Evolutionary conservation across 257 asterid species (phyloP), one percentile per base, ranked within the genome.

Genomic region (Solanum tarapatanum): DNA sequence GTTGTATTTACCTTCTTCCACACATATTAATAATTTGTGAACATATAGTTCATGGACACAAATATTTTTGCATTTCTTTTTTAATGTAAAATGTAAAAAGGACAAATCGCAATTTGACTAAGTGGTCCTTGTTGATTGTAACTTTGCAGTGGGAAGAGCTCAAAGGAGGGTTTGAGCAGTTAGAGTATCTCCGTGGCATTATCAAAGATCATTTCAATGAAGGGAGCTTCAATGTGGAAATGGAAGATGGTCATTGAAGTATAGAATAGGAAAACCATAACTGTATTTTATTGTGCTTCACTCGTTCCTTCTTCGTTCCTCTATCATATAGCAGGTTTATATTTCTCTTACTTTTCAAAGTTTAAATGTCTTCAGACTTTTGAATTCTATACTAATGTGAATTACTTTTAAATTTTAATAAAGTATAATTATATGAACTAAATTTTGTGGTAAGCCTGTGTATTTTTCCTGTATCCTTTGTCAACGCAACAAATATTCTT

Each of bases 81-180:
- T 77, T 2, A 14, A 32, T 32, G 55, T 79, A 41, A 32, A 41
- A 32, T 7, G 6, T 24, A 43, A 79, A 9, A 24, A 79, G 4
- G 84, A 26, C n/a, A 77, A 14, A 79, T 41, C 36, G 0, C n/a
- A 43, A 43, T 41, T 43, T 43, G 64, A 24, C 64, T 43, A 16
- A 76, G 12, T 39, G n/a, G 84, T 2, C 64, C 32, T 77, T 26
- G 62, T 19, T 66, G 87, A 80, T 79, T 79, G 16, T 88, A 41
- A 19, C 82, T 39, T 62, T 89, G 95, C 97, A 97, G 99, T 97
- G 99, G 99, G 99, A 95, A 93, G 95, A 93, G 88, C 90, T 95
- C 88, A 92, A 88, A 89, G 99, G 99, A 41, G 98, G 90, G 88
- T 93, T 92, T 36, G 94, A 94, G 93, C 99, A 97, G 92, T 92